Percentiles rank a stretch among this genome's conserved stretches.
phyloP scores from a whole-genome alignment of 208 protist genomes.

The Trypanosoma theileri region DNA sequence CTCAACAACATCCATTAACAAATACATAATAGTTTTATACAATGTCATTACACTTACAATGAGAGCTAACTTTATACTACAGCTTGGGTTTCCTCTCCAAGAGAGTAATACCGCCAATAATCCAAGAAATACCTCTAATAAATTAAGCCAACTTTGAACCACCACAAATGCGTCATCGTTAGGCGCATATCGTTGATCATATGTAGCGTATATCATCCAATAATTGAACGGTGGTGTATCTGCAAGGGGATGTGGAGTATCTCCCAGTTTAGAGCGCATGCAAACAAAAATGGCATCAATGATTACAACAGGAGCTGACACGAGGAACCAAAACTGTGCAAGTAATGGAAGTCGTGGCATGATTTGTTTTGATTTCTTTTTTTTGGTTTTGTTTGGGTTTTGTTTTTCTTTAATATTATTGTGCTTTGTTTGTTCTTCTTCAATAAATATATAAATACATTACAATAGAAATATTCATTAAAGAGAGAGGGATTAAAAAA shows the following conservation, averaged over 20 bases:
- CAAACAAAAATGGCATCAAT: conserved; percentile 76
- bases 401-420: not conserved
- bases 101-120: conserved; percentile 41
- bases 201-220: conserved; percentile 68
- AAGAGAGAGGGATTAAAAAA: not conserved
- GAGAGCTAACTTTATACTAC: conserved; percentile 48
- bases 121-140: conserved; percentile 60
- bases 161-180: conserved; percentile 88
- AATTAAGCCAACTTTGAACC: conserved; percentile 80
- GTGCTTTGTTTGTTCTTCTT: not conserved
- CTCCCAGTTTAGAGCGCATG: conserved; percentile 28
- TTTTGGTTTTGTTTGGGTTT: conserved; percentile 5
- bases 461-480: no score
- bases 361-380: conserved; percentile 21
- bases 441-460: not conserved
- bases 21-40: conserved; percentile 83
- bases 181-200: conserved; percentile 72
- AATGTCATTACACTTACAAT: conserved; percentile 68
- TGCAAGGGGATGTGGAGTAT: conserved; percentile 49
- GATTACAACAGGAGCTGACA: conserved; percentile 55
- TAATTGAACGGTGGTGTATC: conserved; percentile 50
- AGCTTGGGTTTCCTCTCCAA: conserved; percentile 7
- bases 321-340: conserved; percentile 62
- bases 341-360: conserved; percentile 45
- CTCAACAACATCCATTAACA: conserved; percentile 62